Conservation (phyloP, 176 grass and related monocot genomes). For the Hyparrhenia diplandra region DNA sequence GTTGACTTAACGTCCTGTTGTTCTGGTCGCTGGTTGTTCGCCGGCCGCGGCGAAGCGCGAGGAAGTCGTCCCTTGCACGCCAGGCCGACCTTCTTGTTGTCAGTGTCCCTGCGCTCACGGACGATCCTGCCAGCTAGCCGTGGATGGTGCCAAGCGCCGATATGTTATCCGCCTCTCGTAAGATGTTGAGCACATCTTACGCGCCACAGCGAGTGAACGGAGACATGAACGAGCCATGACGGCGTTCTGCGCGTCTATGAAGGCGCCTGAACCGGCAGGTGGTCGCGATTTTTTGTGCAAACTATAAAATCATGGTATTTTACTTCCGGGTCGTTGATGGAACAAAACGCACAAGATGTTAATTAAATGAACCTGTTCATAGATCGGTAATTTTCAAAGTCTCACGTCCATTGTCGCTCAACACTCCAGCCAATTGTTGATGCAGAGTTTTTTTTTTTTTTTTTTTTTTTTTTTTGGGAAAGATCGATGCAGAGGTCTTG, state of each 20-base stretch:
- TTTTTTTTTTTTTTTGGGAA: too few relatives aligned
- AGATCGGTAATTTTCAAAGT: too few relatives aligned
- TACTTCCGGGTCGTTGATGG: too few relatives aligned
- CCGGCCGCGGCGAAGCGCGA: slow-evolving; percentile 37
- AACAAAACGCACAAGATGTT: too few relatives aligned
- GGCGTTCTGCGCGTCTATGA: slow-evolving; percentile 30
- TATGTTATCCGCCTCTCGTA: slow-evolving; percentile 51
- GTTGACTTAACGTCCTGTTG: slow-evolving; percentile 56
- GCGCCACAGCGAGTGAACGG: slow-evolving; percentile 42
- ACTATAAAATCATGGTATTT: too few relatives aligned
- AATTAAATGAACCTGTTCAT: too few relatives aligned
- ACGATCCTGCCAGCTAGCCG: slow-evolving; percentile 41
- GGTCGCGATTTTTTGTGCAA: too few relatives aligned
- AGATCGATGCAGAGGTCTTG: too few relatives aligned
- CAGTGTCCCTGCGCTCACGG: slow-evolving; percentile 19
- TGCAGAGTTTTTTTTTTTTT: too few relatives aligned
- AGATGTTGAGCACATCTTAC: slow-evolving; percentile 51
- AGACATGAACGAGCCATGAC: slow-evolving; percentile 45
- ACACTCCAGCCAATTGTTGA: too few relatives aligned
- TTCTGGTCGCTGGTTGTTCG: slow-evolving; percentile 39
- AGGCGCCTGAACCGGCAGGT: slow-evolving; percentile 55
- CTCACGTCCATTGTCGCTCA: too few relatives aligned
- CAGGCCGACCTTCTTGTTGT: slow-evolving; percentile 8
- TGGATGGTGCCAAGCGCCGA: slow-evolving; percentile 39
- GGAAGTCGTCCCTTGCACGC: slow-evolving; percentile 31